Percentiles rank a stretch among this genome's conserved stretches.
Evolutionary conservation across 164 flowering plant genomes (phyloP).

Genomic region (Kingdonia uniflora): DNA sequence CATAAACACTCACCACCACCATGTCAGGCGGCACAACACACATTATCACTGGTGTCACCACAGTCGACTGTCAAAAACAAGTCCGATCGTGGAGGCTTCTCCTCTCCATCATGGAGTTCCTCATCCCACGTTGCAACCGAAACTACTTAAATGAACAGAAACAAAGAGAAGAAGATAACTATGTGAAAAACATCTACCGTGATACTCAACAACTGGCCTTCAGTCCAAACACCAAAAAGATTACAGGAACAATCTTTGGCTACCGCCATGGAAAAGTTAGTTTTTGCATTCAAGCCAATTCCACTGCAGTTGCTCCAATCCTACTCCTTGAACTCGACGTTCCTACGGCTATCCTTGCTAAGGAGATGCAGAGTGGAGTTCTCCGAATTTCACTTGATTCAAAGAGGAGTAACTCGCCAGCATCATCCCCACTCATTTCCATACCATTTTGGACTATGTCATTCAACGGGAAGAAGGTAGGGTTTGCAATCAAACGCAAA

Average conservation of each 20-base stretch:
- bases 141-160: conserved; percentile 15
- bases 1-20: not conserved
- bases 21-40: conserved; percentile 15
- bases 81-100: conserved; percentile 68
- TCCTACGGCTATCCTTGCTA: conserved; percentile 35
- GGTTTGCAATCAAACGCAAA: conserved; percentile 28
- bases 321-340: conserved; percentile 49
- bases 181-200: not conserved
- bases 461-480: conserved; percentile 44
- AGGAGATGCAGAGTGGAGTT: conserved; percentile 48
- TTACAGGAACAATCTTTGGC: conserved; percentile 48
- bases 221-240: conserved; percentile 3
- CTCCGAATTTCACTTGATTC: conserved; percentile 38
- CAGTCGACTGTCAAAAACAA: conserved; percentile 59
- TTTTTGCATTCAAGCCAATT: conserved; percentile 39
- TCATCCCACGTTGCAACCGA: conserved; percentile 43
- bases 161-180: conserved; percentile 2
- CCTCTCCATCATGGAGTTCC: conserved; percentile 34
- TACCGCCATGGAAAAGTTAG: conserved; percentile 38
- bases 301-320: conserved; percentile 24
- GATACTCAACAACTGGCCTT: not conserved
- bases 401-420: not conserved
- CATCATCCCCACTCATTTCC: conserved; percentile 21
- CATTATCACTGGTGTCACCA: conserved; percentile 23
- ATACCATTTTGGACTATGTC: conserved; percentile 44